Percentiles rank a stretch among this genome's conserved stretches.
These are phyloP conservation scores for Trifolium pratense DNA, from an alignment of 306 rosid species.

Conservation along the genomic window DNA sequence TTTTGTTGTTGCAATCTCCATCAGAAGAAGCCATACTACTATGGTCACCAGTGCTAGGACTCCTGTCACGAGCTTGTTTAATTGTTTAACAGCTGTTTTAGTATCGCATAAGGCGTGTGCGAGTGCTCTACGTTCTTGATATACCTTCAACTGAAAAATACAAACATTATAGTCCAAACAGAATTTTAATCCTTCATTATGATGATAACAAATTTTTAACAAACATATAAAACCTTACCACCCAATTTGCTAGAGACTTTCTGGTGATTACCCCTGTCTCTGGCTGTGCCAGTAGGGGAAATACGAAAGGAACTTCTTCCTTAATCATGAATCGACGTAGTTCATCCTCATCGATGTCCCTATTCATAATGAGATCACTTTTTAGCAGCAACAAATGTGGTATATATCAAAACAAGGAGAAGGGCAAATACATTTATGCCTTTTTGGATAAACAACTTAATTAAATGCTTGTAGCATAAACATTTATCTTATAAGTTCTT, in stretches of 20 bases:
- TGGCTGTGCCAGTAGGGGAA: constrained; percentile 61
- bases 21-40: constrained; percentile 78
- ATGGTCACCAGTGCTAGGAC: constrained; percentile 58
- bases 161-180: constrained; percentile 24
- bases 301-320: constrained; percentile 79
- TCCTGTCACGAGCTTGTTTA: constrained; percentile 70
- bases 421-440: not conserved
- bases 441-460: not conserved
- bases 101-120: constrained; percentile 87
- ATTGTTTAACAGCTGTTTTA: constrained; percentile 87
- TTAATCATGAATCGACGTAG: constrained; percentile 79
- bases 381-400: constrained; percentile 22
- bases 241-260: constrained; percentile 75
- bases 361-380: constrained; percentile 34
- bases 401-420: constrained; percentile 1
- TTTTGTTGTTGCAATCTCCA: constrained; percentile 90
- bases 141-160: constrained; percentile 74
- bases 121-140: constrained; percentile 78
- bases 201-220: not conserved
- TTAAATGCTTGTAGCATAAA: not conserved
- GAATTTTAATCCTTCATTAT: constrained; percentile 5
- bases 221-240: constrained; percentile 62
- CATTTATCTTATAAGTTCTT: not conserved
- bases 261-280: constrained; percentile 63
- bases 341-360: constrained; percentile 80